These are phyloP conservation scores for Sequoiadendron giganteum DNA, from an alignment of 75 land plant genomes.

Conservation along the genomic window DNA sequence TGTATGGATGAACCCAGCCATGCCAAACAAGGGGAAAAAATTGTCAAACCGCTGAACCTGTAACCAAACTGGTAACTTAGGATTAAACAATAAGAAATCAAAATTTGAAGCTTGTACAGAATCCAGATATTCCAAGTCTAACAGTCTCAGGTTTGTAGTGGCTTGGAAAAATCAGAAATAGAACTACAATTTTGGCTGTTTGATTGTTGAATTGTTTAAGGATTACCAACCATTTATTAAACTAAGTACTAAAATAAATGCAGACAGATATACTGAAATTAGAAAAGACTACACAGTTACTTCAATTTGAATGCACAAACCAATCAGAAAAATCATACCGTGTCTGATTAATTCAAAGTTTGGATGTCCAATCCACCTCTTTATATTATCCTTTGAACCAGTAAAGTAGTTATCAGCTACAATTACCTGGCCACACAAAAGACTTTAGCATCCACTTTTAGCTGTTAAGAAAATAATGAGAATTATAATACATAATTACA, in stretches of 20 bases:
- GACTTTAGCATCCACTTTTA: neutral
- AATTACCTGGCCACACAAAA: slow-evolving; percentile 48
- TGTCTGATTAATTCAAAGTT: slow-evolving; percentile 89
- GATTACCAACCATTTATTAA: neutral
- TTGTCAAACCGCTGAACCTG: too few relatives aligned
- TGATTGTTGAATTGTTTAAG: neutral
- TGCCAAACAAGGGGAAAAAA: too few relatives aligned
- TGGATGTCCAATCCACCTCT: slow-evolving; percentile 83
- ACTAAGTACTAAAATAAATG: neutral
- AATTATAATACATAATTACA: neutral
- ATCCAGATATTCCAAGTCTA: neutral
- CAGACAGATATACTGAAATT: neutral
- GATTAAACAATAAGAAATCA: neutral
- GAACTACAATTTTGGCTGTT: neutral
- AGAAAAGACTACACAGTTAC: neutral
- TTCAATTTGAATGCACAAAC: neutral
- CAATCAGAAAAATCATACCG: slow-evolving; percentile 39
- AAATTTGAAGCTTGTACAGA: neutral
- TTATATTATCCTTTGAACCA: slow-evolving; percentile 76
- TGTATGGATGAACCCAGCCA: too few relatives aligned
- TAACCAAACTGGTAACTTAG: too few relatives aligned
- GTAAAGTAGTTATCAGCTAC: slow-evolving; percentile 86
- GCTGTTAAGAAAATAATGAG: neutral
- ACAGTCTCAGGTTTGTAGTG: neutral
- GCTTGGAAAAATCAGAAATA: neutral